Evolutionary conservation across 768 basidiomycete genomes (phyloP).

Genomic region (Russula dissimulans): DNA sequence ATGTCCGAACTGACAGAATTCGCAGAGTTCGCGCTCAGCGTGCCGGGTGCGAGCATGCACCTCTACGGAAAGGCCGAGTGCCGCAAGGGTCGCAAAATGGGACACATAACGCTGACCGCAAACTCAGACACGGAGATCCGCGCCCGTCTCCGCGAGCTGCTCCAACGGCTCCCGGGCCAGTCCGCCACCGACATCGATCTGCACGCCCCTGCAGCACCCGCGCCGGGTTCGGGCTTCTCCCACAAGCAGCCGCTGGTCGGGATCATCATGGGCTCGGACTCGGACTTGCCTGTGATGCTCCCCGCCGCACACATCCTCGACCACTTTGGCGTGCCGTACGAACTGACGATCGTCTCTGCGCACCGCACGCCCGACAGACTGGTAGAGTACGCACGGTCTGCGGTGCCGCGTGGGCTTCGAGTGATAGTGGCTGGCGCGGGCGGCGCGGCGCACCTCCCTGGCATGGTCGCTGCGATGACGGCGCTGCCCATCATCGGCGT

Average conservation of each 20-base stretch:
- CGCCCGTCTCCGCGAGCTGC: conserved; percentile 60
- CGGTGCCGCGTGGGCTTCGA: conserved; percentile 54
- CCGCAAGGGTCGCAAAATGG: conserved; percentile 93
- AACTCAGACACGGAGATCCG: conserved; percentile 68
- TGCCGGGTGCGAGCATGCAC: conserved; percentile 75
- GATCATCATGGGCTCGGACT: conserved; percentile 98
- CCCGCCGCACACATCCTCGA: conserved; percentile 81
- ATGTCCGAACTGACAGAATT: conserved; percentile 51
- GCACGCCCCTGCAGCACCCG: conserved; percentile 41
- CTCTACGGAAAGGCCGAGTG: conserved; percentile 92
- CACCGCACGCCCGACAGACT: conserved; percentile 89
- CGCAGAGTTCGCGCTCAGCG: conserved; percentile 48
- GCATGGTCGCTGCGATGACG: conserved; percentile 97
- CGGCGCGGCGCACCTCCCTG: conserved; percentile 96
- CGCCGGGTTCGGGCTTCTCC: conserved; percentile 44
- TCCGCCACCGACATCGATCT: conserved; percentile 39
- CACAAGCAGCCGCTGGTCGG: conserved; percentile 72
- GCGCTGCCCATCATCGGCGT: conserved; percentile 90
- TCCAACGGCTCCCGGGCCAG: conserved; percentile 49
- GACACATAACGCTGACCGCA: conserved; percentile 87
- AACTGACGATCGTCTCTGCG: conserved; percentile 92
- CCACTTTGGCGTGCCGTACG: conserved; percentile 77
- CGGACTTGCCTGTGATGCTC: conserved; percentile 90
- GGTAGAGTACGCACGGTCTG: conserved; percentile 71
- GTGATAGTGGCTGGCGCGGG: conserved; percentile 92